Base-by-base conservation (phyloP, 2,329 filamentous ascomycete genomes). In the Pseudogymnoascus sp. region DNA sequence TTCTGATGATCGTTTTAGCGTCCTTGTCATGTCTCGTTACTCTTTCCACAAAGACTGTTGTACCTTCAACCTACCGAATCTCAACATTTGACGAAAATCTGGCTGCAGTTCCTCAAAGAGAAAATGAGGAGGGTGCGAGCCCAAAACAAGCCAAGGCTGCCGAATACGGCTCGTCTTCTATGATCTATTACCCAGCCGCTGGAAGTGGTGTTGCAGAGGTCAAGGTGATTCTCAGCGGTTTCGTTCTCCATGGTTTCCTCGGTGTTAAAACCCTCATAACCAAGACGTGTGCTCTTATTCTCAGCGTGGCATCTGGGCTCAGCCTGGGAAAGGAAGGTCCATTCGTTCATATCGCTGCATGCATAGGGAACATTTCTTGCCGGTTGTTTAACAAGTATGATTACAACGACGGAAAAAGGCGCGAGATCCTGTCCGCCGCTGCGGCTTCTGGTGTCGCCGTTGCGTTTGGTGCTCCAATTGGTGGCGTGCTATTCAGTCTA, bases 161-260 rank as follows among this genome's bases (percentile, higher is more conserved):
- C 44, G 44, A 65, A 4, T 64, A 71, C 10, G 59, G 67, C 1
- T 75, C 79, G 0, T 83, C 88, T 2, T 89, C 91, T 0, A 96
- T 96, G 88, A 83, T 93, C 4, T 99, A 96, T 76, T 99, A 97
- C 75, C 93, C 95, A 7, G 95, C 93, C 64, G 93, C 93, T 44
- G 95, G 95, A 60, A 96, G 92, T 76, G 95, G 95, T 70, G 95
- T 99, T 11, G 95, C 95, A 6, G 95, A 99, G 77, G 93, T 97
- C 63, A 93, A 95, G 68, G 95, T 97, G 65, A 97, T 97, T 64
- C 83, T 97, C n/a, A 97, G 92, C 71, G 95, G 95, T 5, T 99
- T 97, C 71, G 93, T 99, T 63, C 80, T 99, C 63, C 95, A 97
- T 79, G 93, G 95, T 1, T 97, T 97, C 73, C 83, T 99, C 7